Evolutionary conservation across 371 early-diverging fungal species (phyloP), one percentile per base, ranked within the genome.

Genomic region (Mortierella sp.): DNA sequence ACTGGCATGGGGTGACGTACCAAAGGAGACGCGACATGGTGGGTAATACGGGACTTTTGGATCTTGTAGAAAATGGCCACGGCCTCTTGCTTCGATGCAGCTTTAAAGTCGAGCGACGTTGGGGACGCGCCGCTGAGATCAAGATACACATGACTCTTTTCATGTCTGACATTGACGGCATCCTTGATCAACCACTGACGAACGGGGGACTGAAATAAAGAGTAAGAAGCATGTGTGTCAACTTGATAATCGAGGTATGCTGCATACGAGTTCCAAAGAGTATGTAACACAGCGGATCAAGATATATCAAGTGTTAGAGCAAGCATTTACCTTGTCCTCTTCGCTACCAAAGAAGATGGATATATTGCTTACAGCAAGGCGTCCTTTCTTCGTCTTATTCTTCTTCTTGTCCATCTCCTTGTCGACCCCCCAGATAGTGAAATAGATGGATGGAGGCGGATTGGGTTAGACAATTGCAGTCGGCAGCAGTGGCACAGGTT

Each of bases 301-400:
- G 34, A 7, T 34, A 7, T 13, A 21, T 13, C 58, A 46, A 16
- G 24, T 23, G 18, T 12, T 26, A 10, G 34, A 34, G 4, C 34
- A 34, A 34, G 34, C 10, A 7, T 34, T 66, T 80, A 80, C 83
- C 73, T 91, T 89, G 66, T 92, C 92, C 34, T 90, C 87, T 59
- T 90, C 88, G 63, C 89, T 89, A 28, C 87, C 90, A 58, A 90
- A 89, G 43, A 87, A 86, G 43, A 94, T 73, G 71, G 84, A 83
- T 24, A 84, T 80, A 64, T 90, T 89, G 52, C 90, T 89, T 39
- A 93, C 80, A n/a, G 87, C 84, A 34, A 94, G 72, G 18, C 82
- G 87, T 24, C 93, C 90, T 66, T 89, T 89, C 61, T 83, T 86
- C 62, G 90, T 92, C 72, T 91, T 92, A 69, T 92, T 93, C 63